Evolutionary conservation across 768 basidiomycete genomes (phyloP).

Genomic region (Austroboletus festivus): DNA sequence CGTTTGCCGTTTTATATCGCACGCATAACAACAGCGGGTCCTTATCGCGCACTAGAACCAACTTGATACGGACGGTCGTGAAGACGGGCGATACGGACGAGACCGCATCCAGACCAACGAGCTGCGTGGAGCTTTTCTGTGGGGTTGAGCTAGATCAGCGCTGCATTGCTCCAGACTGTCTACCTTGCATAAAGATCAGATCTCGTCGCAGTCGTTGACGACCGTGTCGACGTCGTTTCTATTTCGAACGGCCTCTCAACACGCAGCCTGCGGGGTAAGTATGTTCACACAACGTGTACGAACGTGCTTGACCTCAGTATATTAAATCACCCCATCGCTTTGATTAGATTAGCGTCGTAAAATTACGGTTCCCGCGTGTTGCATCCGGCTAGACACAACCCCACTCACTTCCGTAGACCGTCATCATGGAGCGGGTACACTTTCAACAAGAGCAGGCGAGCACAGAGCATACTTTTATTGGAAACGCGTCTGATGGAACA

Average conservation of each 20-base stretch:
- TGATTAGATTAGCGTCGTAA: slow-evolving; percentile 18
- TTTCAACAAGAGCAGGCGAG: slow-evolving; percentile 88
- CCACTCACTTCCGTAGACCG: background rate
- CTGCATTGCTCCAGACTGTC: slow-evolving; percentile 1
- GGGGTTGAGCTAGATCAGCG: slow-evolving; percentile 6
- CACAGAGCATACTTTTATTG: background rate
- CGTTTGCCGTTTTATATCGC: slow-evolving; percentile 18
- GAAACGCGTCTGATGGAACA: slow-evolving; percentile 4
- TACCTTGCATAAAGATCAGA: too few species aligned
- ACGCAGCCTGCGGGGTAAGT: background rate
- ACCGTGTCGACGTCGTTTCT: slow-evolving; percentile 6
- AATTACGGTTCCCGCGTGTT: slow-evolving; percentile 9
- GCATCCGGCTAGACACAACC: background rate
- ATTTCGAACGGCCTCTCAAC: background rate
- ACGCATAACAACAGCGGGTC: too few species aligned
- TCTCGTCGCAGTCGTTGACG: too few species aligned
- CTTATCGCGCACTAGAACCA: slow-evolving; percentile 14
- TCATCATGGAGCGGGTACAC: slow-evolving; percentile 86
- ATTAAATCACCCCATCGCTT: background rate
- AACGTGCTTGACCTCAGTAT: slow-evolving; percentile 1
- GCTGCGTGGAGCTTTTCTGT: background rate
- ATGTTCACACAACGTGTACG: slow-evolving; percentile 1
- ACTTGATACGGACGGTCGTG: background rate
- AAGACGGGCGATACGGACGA: background rate
- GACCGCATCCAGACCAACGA: background rate